Conservation (phyloP, 139 green algal species). For the Cymbomonas tetramitiformis region DNA sequence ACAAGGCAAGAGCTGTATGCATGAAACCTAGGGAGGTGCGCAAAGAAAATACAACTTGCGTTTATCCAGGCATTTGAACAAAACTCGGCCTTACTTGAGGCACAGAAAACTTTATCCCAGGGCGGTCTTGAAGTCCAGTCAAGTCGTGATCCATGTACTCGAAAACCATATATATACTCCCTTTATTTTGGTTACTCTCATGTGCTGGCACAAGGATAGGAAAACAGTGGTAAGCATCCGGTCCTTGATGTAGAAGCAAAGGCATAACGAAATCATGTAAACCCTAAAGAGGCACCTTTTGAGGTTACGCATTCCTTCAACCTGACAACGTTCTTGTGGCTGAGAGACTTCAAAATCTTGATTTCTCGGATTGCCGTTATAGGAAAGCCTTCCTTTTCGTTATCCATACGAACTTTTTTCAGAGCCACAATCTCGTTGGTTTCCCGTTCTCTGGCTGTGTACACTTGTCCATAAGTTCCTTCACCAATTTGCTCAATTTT, state of each 20-base stretch:
- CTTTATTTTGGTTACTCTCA: slow-evolving; percentile 72
- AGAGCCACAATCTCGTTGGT: slow-evolving; percentile 52
- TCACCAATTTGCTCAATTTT: slow-evolving; percentile 6
- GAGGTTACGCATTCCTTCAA: slow-evolving; percentile 90
- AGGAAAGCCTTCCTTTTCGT: slow-evolving; percentile 95
- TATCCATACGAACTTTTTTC: slow-evolving; percentile 98
- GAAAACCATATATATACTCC: slow-evolving; percentile 98
- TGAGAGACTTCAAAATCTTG: slow-evolving; percentile 77
- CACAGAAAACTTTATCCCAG: slow-evolving; percentile 43
- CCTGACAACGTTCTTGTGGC: slow-evolving; percentile 84
- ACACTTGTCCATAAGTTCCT: slow-evolving; percentile 25
- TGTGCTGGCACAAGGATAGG: no score
- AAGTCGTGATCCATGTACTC: slow-evolving; percentile 98
- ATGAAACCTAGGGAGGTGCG: no score
- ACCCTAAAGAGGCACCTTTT: slow-evolving; percentile 25
- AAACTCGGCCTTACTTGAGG: slow-evolving; percentile 38
- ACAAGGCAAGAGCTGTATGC: no score
- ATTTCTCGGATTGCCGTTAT: slow-evolving; percentile 98
- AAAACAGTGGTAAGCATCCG: no score
- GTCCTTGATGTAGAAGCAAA: no score
- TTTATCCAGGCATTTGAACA: neutral
- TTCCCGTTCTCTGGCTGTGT: slow-evolving; percentile 31
- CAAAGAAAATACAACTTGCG: no score
- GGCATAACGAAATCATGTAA: no score
- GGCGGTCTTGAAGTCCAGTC: slow-evolving; percentile 70